Evolutionary conservation across 768 basidiomycete species (phyloP).

Genomic region (Mycena amicta): DNA sequence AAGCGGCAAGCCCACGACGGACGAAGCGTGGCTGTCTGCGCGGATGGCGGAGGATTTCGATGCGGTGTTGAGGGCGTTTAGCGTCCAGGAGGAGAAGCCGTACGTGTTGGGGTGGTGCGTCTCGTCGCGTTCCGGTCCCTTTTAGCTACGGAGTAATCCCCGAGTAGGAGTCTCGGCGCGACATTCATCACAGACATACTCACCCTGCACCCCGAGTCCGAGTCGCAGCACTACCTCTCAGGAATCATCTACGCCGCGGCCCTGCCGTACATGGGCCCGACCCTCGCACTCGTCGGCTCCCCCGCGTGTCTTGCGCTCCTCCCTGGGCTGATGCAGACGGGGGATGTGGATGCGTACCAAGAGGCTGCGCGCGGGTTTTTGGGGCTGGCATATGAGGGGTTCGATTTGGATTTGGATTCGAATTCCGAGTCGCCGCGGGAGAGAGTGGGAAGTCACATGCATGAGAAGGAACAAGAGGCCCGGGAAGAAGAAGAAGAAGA

Average conservation of each 20-base stretch:
- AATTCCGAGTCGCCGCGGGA: background rate
- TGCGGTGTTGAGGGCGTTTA: constrained; percentile 33
- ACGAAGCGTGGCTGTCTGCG: constrained; percentile 30
- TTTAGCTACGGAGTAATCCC: background rate
- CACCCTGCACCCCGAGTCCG: constrained; percentile 26
- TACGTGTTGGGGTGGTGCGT: constrained; percentile 37
- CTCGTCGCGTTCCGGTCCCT: background rate
- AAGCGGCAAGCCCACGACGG: constrained; percentile 30
- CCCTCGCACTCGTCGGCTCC: constrained; percentile 23
- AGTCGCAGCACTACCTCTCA: no score
- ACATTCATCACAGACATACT: constrained; percentile 31
- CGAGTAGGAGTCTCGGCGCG: constrained; percentile 10
- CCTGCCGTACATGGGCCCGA: constrained; percentile 30
- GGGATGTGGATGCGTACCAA: constrained; percentile 29
- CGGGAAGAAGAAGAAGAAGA: background rate
- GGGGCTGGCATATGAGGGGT: constrained; percentile 14
- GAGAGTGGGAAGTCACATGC: no score
- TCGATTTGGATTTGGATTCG: constrained; percentile 14
- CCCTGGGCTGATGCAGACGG: constrained; percentile 20
- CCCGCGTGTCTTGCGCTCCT: constrained; percentile 23
- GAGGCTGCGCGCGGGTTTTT: constrained; percentile 25
- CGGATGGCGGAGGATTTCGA: constrained; percentile 35
- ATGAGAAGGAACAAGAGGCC: no score
- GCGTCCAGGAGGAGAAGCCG: constrained; percentile 25
- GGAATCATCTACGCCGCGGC: constrained; percentile 31